phyloP scores from a whole-genome alignment of 2,329 filamentous ascomycete genomes.

The Seiridium cupressi region DNA sequence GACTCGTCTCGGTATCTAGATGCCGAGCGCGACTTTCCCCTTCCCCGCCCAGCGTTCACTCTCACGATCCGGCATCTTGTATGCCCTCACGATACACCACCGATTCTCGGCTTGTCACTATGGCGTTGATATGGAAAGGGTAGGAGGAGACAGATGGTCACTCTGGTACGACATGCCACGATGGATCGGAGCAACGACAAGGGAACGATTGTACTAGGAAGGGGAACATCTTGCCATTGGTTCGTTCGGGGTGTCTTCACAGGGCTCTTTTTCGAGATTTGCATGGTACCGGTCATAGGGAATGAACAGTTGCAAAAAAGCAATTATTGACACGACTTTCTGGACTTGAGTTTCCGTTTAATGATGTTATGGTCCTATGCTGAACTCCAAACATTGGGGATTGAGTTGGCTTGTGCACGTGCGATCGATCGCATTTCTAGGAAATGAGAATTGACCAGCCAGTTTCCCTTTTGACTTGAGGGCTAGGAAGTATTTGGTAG shows the following conservation, averaged over 20 bases:
- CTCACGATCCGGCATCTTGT: constrained; percentile 12
- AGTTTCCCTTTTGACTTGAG: no score
- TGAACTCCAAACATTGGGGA: no score
- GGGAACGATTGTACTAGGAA: neutral
- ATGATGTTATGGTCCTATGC: no score
- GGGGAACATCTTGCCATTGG: constrained; percentile 1
- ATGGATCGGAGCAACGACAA: neutral
- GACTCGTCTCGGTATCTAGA: constrained; percentile 98
- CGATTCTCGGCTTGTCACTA: constrained; percentile 3
- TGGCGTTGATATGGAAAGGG: constrained; percentile 12
- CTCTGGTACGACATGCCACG: neutral
- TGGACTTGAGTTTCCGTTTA: no score
- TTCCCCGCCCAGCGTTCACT: constrained; percentile 28
- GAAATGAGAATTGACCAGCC: no score
- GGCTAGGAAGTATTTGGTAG: no score
- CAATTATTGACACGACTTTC: constrained; percentile 4
- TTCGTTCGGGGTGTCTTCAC: constrained; percentile 13
- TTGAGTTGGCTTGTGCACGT: no score
- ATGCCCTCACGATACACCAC: constrained; percentile 7
- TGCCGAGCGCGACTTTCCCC: constrained; percentile 43
- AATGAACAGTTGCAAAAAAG: constrained; percentile 28
- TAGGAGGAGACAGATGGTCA: neutral
- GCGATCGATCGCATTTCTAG: no score
- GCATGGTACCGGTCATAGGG: constrained; percentile 42
- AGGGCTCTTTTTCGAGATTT: constrained; percentile 21